Evolutionary conservation across 768 basidiomycete species (phyloP), one percentile per base, ranked within the genome.

Genomic region (Termitomyces sp.): DNA sequence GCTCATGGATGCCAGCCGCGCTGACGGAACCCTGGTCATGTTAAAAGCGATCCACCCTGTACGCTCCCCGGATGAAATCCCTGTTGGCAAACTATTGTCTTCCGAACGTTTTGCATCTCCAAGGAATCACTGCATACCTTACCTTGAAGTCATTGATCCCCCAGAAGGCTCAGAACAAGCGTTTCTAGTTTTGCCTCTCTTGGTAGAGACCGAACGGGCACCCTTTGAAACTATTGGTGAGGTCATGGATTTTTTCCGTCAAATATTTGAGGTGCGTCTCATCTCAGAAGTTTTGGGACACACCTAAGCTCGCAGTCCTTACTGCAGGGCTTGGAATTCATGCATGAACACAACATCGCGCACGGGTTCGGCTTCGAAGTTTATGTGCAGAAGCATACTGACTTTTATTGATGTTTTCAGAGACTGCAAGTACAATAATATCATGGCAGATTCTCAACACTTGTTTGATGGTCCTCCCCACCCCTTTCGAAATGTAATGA

Each of bases 51-150:
- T 50, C 5, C 26, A 50, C 26, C 9, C 5, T 8, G 16, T 14
- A 32, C 13, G 22, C 16, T 32, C 27, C 13, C 22, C 16, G 6
- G 39, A 50, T 24, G 56, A 57, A 14, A 40, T 57, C 10, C 14
- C 22, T 3, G 18, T 57, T 4, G 47, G 48, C 18, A 57, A 44
- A 39, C 33, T 50, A 0, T 44, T 57, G 6, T 51, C 56, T 34
- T 50, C 56, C 16, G 30, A 40, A 13, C 20, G 32, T 37, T 18
- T 57, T 12, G 32, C 33, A 3, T 43, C 34, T 42, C 62, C 69
- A 18, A 55, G 56, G n/a, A 79, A 76, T 32, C 71, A 71, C 44
- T 75, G 74, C 8, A 63, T 74, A 4, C 74, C 71, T 0, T 44
- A 73, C 20, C 58, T 62, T 24, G 67, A 68, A 5, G 46, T 58